A percentile compares a stretch with the other conserved stretches of the same genome.
phyloP scores from a whole-genome alignment of 2,329 filamentous ascomycete genomes.

The Aspergillaceae sp. region DNA sequence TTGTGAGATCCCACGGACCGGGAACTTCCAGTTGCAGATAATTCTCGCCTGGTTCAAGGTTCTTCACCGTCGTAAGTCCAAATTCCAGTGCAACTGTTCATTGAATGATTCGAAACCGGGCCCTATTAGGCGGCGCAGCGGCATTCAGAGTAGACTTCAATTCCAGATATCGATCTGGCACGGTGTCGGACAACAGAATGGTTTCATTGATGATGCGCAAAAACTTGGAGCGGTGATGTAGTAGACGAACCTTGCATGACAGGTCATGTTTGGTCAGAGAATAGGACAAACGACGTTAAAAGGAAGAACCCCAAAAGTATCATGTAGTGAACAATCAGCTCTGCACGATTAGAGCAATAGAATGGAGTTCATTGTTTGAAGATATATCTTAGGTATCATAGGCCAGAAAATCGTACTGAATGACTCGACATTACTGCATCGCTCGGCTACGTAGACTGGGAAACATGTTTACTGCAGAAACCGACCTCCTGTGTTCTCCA shows the following conservation, averaged over 20 bases:
- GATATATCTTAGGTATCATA: too few species aligned
- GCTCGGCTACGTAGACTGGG: too few species aligned
- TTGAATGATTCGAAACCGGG: not conserved
- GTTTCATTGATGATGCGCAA: constrained; percentile 42
- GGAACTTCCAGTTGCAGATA: constrained; percentile 38
- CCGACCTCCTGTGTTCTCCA: constrained; percentile 2
- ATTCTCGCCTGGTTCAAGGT: constrained; percentile 35
- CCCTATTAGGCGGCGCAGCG: not conserved
- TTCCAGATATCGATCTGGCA: constrained; percentile 17
- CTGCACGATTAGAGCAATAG: too few species aligned
- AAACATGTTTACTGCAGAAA: not conserved
- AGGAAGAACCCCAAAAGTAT: too few species aligned
- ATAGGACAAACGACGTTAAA: too few species aligned
- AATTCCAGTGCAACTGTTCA: not conserved
- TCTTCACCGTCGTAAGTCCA: constrained; percentile 16
- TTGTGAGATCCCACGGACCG: constrained; percentile 32
- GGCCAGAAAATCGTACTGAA: not conserved
- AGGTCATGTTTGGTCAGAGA: constrained; percentile 25
- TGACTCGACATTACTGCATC: too few species aligned
- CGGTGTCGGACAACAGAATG: constrained; percentile 3
- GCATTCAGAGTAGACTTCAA: not conserved
- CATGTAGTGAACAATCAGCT: too few species aligned
- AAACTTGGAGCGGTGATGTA: constrained; percentile 43
- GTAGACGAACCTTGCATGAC: constrained; percentile 35
- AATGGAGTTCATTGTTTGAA: too few species aligned